These are phyloP conservation scores for Yamadazyma nakazawae DNA, from an alignment of 805 yeast species.

Conservation along the genomic window DNA sequence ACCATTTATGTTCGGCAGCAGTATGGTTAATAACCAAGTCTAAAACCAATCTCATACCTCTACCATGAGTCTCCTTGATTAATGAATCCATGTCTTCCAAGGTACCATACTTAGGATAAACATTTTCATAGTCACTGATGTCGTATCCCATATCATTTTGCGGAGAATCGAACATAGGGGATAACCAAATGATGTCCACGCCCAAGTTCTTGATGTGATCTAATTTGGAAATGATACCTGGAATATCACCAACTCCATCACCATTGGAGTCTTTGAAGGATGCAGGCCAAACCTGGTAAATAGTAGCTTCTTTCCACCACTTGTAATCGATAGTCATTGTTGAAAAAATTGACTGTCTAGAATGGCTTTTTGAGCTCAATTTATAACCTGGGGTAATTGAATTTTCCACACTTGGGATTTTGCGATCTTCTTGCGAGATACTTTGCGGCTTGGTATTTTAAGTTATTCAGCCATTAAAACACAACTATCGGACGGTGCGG, in stretches of 20 bases:
- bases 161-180: slow-evolving; percentile 58
- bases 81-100: slow-evolving; percentile 49
- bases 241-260: slow-evolving; percentile 58
- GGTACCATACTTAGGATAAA: slow-evolving; percentile 54
- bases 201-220: slow-evolving; percentile 52
- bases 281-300: slow-evolving; percentile 62
- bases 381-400: slow-evolving; percentile 3
- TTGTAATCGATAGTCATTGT: slow-evolving; percentile 9
- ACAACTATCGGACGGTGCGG: background rate
- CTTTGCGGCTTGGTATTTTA: background rate
- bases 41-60: slow-evolving; percentile 50
- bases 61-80: slow-evolving; percentile 43
- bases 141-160: slow-evolving; percentile 65
- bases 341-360: too few species aligned
- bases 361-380: background rate
- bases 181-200: slow-evolving; percentile 54
- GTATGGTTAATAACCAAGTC: slow-evolving; percentile 62
- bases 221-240: slow-evolving; percentile 50
- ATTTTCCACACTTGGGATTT: background rate
- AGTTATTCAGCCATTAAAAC: too few species aligned
- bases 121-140: slow-evolving; percentile 50
- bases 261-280: slow-evolving; percentile 57
- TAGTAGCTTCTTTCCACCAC: slow-evolving; percentile 58
- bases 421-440: slow-evolving; percentile 10
- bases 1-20: slow-evolving; percentile 55